phyloP scores from a whole-genome alignment of 2,329 filamentous ascomycete species.

The Ophiostoma himal-ulmi region DNA sequence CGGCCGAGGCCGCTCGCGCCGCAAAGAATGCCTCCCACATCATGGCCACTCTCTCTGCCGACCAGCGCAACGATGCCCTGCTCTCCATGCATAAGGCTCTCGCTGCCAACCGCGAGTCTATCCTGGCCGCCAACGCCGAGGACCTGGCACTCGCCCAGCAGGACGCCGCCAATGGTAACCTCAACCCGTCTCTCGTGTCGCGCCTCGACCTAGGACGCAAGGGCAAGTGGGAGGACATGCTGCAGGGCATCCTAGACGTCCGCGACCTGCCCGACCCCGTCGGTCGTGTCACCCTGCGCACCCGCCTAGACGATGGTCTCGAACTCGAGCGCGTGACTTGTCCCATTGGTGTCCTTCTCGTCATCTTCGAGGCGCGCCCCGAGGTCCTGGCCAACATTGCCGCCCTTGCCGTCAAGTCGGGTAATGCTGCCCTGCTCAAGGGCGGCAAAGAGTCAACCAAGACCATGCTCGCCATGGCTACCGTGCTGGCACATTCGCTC shows the following conservation, averaged over 20 bases:
- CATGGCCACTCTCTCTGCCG: conserved; percentile 70
- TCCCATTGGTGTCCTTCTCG: conserved; percentile 93
- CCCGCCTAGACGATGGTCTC: conserved; percentile 78
- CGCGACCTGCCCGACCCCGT: conserved; percentile 80
- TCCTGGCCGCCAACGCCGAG: conserved; percentile 78
- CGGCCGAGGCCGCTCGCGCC: conserved; percentile 67
- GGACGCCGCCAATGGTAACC: conserved; percentile 67
- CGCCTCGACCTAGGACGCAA: conserved; percentile 77
- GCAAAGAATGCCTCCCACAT: conserved; percentile 77
- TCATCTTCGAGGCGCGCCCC: conserved; percentile 96
- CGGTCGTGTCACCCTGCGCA: conserved; percentile 76
- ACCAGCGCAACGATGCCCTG: conserved; percentile 76
- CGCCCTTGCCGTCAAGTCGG: conserved; percentile 90
- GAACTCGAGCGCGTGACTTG: conserved; percentile 82
- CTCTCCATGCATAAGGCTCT: conserved; percentile 78
- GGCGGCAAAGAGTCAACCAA: conserved; percentile 93
- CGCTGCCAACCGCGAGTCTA: conserved; percentile 59
- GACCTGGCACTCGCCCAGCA: conserved; percentile 65
- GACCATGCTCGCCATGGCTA: conserved; percentile 88
- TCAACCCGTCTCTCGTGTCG: conserved; percentile 80
- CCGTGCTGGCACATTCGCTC: conserved; percentile 74
- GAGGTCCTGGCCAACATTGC: conserved; percentile 99
- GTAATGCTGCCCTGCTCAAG: conserved; percentile 94
- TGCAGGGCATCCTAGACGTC: conserved; percentile 89
- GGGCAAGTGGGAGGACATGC: conserved; percentile 97